Conservation (phyloP, 1,139 yeast genomes). For the Geotrichum phurueaensis region DNA sequence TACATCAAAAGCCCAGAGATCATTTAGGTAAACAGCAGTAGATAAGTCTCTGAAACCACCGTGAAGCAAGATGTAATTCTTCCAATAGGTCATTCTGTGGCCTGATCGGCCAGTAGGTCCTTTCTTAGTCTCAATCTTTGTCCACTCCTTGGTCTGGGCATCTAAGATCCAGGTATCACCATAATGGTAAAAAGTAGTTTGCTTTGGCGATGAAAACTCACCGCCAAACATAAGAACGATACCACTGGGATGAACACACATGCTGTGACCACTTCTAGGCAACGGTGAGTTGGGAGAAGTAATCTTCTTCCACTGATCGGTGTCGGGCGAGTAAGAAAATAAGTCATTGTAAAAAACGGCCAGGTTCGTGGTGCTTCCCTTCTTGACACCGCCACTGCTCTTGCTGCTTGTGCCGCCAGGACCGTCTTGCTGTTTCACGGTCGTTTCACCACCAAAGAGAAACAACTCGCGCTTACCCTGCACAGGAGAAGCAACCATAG, state of each 20-base stretch:
- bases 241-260: constrained; percentile 92
- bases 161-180: constrained; percentile 95
- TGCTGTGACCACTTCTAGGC: constrained; percentile 89
- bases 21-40: constrained; percentile 69
- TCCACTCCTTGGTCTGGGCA: constrained; percentile 80
- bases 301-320: constrained; percentile 73
- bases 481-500: constrained; percentile 69
- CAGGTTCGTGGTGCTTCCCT: constrained; percentile 38
- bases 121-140: constrained; percentile 67
- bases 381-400: constrained; percentile 18
- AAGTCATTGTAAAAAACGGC: constrained; percentile 80
- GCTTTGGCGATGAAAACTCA: constrained; percentile 94
- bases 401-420: neutral
- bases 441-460: constrained; percentile 84
- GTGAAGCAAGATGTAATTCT: constrained; percentile 72
- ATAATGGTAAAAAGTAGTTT: constrained; percentile 90
- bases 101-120: constrained; percentile 90
- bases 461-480: constrained; percentile 73
- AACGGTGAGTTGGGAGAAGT: constrained; percentile 83
- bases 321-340: constrained; percentile 65
- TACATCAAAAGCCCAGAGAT: constrained; percentile 89
- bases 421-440: constrained; percentile 27
- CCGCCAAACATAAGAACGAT: constrained; percentile 86
- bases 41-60: constrained; percentile 96
- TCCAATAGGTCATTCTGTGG: constrained; percentile 86